Evolutionary conservation across 805 yeast species (phyloP), one percentile per base, ranked within the genome.

Genomic region (Blastobotrys peoriensis): DNA sequence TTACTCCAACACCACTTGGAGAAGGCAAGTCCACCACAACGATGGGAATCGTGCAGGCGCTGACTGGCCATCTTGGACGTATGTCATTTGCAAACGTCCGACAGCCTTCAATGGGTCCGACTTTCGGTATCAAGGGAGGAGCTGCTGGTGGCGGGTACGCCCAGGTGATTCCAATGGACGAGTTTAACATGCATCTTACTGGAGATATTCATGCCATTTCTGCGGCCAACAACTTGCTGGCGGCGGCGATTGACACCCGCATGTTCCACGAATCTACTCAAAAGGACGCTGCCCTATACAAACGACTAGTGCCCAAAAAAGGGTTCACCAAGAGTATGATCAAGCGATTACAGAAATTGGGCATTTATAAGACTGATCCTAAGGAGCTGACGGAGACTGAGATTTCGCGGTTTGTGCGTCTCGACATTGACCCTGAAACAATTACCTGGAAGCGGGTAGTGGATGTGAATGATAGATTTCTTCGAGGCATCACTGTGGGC

Each of bases 101-200:
- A 65, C 98, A 91, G 65, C 98, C 98, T 22, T 84, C 95, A 6
- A 87, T 91, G 96, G 98, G 98, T 33, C 98, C 98, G 41, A 91
- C 98, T 16, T 91, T 91, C 59, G 98, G 98, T 65, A 88, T 91
- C 58, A 91, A 91, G 70, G 98, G 98, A 60, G 98, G 98, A 66
- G 98, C 98, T 46, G 98, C 98, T 16, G 98, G 98, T 57, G 98
- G 98, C 62, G 98, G 98, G 39, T 91, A 88, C 66, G 77, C 98
- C 2, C 98, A 91, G 69, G 98, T 91, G 38, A 89, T 91, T 57
- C 98, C 98, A 42, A 91, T 91, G 97, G 98, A 91, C 66, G 97
- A 91, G 68, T 91, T 91, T 74, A 91, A 93, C 71, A 79, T 93
- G 86, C 98, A 91, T 64, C 74, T 91, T 54, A 91, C 98, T 41